Conservation (phyloP, 2,329 filamentous ascomycete species). For the Plenodomus lindquistii region DNA sequence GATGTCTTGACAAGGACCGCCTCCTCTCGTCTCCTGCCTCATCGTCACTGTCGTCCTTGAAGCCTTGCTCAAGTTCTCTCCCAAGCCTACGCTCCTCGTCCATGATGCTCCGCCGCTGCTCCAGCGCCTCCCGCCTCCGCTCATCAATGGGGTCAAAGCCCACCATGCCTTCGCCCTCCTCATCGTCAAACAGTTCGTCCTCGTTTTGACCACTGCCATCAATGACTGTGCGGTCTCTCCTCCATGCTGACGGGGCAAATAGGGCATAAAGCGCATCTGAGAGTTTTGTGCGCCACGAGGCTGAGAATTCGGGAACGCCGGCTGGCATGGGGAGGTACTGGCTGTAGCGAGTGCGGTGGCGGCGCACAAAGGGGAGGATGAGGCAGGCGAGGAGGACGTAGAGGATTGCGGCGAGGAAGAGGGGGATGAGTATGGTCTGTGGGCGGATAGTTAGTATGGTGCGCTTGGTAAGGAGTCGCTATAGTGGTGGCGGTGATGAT, state of each 20-base stretch:
- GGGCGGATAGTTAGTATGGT: constrained; percentile 12
- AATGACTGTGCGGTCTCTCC: constrained; percentile 24
- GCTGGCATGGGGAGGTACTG: constrained; percentile 50
- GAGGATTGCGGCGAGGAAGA: constrained; percentile 48
- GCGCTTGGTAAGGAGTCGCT: neutral
- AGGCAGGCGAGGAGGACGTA: constrained; percentile 48
- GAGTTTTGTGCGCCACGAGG: constrained; percentile 39
- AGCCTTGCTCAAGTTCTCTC: constrained; percentile 76
- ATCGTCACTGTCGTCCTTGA: constrained; percentile 73
- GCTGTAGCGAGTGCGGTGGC: constrained; percentile 49
- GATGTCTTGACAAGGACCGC: constrained; percentile 20
- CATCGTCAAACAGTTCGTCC: constrained; percentile 49
- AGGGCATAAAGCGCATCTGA: constrained; percentile 41
- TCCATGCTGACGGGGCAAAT: constrained; percentile 38
- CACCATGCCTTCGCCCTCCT: constrained; percentile 53
- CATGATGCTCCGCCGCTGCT: constrained; percentile 44
- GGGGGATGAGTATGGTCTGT: constrained; percentile 52
- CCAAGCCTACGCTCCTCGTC: constrained; percentile 68
- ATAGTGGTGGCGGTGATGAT: neutral
- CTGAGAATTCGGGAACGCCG: constrained; percentile 15
- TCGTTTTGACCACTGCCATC: constrained; percentile 40
- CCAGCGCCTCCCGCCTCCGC: constrained; percentile 44
- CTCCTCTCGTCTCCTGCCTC: constrained; percentile 47
- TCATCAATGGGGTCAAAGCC: constrained; percentile 48
- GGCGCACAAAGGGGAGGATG: constrained; percentile 50